Evolutionary conservation across 257 asterid genomes (phyloP).

Genomic region (Solanum dulcamara): DNA sequence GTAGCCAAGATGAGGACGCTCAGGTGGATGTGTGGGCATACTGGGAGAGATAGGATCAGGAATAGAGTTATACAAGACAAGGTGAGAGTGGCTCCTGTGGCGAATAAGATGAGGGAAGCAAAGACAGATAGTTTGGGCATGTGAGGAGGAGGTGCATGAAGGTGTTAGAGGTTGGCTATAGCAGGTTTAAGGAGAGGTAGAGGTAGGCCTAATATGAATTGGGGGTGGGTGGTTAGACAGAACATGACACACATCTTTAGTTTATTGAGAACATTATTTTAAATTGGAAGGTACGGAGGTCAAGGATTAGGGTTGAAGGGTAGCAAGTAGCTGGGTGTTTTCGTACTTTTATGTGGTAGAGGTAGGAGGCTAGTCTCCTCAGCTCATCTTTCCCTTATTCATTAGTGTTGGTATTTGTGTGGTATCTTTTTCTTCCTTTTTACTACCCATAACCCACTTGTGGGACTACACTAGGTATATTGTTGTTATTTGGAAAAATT

Average conservation of each 20-base stretch:
- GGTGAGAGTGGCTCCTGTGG: background rate
- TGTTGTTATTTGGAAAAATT: background rate
- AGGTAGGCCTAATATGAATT: background rate
- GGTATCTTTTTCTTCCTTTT: too few species aligned
- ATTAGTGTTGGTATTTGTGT: background rate
- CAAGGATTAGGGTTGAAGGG: background rate
- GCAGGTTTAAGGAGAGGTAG: background rate
- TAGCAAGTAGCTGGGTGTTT: background rate
- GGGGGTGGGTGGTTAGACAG: background rate
- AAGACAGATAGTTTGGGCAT: background rate
- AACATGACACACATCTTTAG: background rate
- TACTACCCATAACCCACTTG: too few species aligned
- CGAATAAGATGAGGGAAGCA: background rate
- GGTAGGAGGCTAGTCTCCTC: background rate
- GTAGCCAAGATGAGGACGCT: background rate
- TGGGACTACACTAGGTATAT: too few species aligned
- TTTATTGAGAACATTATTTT: background rate
- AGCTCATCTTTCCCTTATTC: background rate
- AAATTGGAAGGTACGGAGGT: background rate
- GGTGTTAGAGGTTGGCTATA: background rate
- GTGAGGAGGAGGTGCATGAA: background rate
- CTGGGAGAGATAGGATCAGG: background rate
- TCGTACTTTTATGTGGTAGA: background rate
- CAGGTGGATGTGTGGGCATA: background rate
- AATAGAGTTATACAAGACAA: background rate